These are phyloP conservation scores for Chenopodium berlandieri DNA, from an alignment of 148 eudicot genomes.

Conservation along the genomic window DNA sequence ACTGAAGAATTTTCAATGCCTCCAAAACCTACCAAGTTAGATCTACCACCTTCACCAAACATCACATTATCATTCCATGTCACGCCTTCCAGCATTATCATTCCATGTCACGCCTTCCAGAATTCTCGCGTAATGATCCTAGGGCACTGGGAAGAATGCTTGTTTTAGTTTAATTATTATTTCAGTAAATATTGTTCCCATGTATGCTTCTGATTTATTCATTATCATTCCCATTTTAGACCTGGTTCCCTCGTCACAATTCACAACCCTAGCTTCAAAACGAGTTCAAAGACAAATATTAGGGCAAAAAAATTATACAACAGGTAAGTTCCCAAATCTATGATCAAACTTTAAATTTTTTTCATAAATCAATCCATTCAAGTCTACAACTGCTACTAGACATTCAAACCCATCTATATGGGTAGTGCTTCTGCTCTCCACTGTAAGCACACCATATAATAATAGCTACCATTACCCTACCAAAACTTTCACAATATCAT, in stretches of 20 bases:
- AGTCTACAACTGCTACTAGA: slow-evolving; percentile 13
- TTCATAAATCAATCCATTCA: slow-evolving; percentile 13
- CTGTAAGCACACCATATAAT: slow-evolving; percentile 31
- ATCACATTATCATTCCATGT: too few species aligned
- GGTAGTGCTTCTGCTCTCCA: slow-evolving; percentile 2
- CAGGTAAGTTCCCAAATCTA: not conserved
- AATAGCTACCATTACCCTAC: slow-evolving; percentile 28
- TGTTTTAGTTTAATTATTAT: not conserved
- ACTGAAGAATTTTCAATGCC: too few species aligned
- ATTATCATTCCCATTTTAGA: not conserved
- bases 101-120: too few species aligned
- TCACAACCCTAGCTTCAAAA: too few species aligned
- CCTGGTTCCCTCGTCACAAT: not conserved
- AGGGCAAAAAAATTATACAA: not conserved
- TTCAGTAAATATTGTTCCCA: not conserved
- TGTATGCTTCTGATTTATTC: not conserved
- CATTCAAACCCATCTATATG: slow-evolving; percentile 20
- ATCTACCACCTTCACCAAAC: too few species aligned
- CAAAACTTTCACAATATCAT: slow-evolving; percentile 31
- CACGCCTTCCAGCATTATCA: too few species aligned
- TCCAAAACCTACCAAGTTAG: too few species aligned
- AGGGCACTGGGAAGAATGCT: too few species aligned
- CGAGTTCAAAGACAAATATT: not conserved
- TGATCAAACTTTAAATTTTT: not conserved
- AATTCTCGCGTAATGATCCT: too few species aligned